A percentile compares a stretch with the other conserved stretches of the same genome.
phyloP scores from a whole-genome alignment of 2,329 filamentous ascomycete genomes.

The Pseudocercospora pini-densiflorae region DNA sequence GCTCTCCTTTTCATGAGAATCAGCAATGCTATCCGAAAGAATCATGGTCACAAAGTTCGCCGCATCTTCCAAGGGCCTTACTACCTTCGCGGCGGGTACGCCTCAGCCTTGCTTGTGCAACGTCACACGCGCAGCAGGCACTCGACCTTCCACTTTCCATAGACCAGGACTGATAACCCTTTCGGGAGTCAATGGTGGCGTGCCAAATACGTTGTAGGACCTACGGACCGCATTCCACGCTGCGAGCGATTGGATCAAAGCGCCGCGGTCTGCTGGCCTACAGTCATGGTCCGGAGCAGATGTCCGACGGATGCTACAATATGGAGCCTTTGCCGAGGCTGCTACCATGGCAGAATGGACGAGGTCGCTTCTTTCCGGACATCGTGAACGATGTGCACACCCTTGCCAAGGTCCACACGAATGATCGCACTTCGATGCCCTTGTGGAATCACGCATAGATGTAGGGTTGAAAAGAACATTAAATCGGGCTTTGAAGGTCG shows the following conservation, averaged over 20 bases:
- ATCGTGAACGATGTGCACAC: not conserved
- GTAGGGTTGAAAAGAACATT: not conserved
- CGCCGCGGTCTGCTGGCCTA: not conserved
- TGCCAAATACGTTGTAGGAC: conserved; percentile 6
- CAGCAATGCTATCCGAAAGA: not conserved
- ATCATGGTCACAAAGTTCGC: not conserved
- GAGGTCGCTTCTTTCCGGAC: not conserved
- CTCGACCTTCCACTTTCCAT: not conserved
- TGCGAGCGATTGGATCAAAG: not conserved
- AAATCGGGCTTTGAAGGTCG: not conserved
- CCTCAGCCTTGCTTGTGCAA: conserved; percentile 4
- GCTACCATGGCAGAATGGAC: not conserved
- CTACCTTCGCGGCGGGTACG: not conserved
- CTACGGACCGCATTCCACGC: not conserved
- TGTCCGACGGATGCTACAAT: conserved; percentile 6
- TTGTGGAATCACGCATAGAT: not conserved
- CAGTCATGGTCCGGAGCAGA: conserved; percentile 10
- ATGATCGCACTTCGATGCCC: not conserved
- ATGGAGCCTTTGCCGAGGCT: not conserved
- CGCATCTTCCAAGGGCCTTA: not conserved
- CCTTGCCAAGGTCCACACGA: not conserved
- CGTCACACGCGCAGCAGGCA: not conserved
- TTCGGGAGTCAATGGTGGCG: not conserved
- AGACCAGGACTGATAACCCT: not conserved
- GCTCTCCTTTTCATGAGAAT: not conserved